Conservation (phyloP, 2,329 filamentous ascomycete species). For the Nigrospora osmanthi region DNA sequence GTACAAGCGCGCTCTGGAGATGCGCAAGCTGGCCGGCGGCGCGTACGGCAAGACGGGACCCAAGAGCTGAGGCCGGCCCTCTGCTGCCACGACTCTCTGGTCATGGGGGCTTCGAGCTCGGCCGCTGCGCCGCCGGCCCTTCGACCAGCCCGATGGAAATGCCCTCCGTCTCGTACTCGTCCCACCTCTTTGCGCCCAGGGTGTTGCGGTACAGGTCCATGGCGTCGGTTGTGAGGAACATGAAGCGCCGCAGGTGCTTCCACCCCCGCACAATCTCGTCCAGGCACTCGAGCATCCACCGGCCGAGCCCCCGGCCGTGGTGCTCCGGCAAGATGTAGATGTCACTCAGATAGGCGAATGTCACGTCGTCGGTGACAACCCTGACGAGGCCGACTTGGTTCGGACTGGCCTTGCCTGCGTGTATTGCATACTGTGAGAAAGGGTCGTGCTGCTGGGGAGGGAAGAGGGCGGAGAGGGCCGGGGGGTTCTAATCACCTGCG, state of each 20-base stretch:
- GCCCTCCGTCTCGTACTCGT: slow-evolving; percentile 34
- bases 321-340: slow-evolving; percentile 43
- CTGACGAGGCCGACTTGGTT: slow-evolving; percentile 47
- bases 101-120: neutral
- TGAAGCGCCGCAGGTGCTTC: slow-evolving; percentile 45
- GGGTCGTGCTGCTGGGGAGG: too few relatives aligned
- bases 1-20: slow-evolving; percentile 84
- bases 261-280: slow-evolving; percentile 37
- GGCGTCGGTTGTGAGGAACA: slow-evolving; percentile 41
- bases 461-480: too few relatives aligned
- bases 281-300: slow-evolving; percentile 45
- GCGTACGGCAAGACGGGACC: slow-evolving; percentile 64
- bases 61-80: slow-evolving; percentile 15
- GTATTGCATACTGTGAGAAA: neutral
- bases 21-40: slow-evolving; percentile 68
- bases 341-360: slow-evolving; percentile 59
- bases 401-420: slow-evolving; percentile 1
- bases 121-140: slow-evolving; percentile 12
- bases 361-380: slow-evolving; percentile 62
- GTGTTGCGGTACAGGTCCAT: slow-evolving; percentile 38
- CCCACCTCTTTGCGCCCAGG: slow-evolving; percentile 35
- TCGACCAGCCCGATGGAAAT: slow-evolving; percentile 17
- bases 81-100: neutral
- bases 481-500: slow-evolving; percentile 21
- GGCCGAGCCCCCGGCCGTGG: slow-evolving; percentile 42